These are phyloP conservation scores for Wallacemonas sp. DNA, from an alignment of 208 protist species.

Conservation along the genomic window DNA sequence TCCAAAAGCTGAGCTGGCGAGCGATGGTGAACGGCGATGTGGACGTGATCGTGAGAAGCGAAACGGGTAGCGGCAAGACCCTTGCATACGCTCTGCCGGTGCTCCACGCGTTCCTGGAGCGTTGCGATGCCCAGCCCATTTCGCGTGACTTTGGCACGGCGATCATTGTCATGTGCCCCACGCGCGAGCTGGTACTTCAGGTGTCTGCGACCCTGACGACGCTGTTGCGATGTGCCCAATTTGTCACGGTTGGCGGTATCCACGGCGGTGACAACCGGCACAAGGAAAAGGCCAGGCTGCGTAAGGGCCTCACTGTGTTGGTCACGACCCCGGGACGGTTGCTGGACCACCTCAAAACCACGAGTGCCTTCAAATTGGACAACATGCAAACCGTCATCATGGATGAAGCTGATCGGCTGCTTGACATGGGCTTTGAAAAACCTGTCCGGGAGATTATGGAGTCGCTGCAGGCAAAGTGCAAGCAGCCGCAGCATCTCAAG, in stretches of 20 bases:
- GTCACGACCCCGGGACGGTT: constrained; percentile 86
- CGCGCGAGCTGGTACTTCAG: constrained; percentile 86
- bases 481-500: constrained; percentile 93
- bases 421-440: constrained; percentile 99
- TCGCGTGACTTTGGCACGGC: constrained; percentile 71
- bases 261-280: constrained; percentile 81
- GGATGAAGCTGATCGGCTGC: constrained; percentile 98
- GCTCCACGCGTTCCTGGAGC: constrained; percentile 88
- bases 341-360: constrained; percentile 88
- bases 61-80: constrained; percentile 94
- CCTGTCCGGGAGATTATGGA: constrained; percentile 97
- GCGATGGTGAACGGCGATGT: constrained; percentile 73
- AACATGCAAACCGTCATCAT: constrained; percentile 90
- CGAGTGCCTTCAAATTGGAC: constrained; percentile 62
- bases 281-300: constrained; percentile 87
- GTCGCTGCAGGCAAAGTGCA: constrained; percentile 60
- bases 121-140: constrained; percentile 79
- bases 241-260: constrained; percentile 83
- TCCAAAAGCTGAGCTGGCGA: constrained; percentile 94
- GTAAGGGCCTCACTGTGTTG: constrained; percentile 82
- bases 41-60: constrained; percentile 88
- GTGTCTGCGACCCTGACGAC: constrained; percentile 66
- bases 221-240: constrained; percentile 79
- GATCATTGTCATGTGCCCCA: constrained; percentile 86
- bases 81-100: constrained; percentile 93